Percentiles rank a stretch among this genome's conserved stretches.
These are phyloP conservation scores for Mycena crocata DNA, from an alignment of 768 basidiomycete genomes.

Conservation along the genomic window DNA sequence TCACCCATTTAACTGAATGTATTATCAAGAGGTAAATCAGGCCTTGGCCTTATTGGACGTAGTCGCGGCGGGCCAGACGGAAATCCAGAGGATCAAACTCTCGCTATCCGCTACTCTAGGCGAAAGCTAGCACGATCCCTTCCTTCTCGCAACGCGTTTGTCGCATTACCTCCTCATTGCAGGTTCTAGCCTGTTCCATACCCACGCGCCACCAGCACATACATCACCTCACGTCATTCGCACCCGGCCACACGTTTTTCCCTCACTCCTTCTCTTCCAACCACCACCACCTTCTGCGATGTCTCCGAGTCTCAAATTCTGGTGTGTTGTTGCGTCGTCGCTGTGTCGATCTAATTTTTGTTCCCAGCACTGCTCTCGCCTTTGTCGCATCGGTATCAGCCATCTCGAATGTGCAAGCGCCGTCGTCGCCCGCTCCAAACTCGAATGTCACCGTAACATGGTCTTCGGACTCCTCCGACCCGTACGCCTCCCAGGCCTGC, in stretches of 20 bases:
- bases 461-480: slow-evolving; percentile 24
- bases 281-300: slow-evolving; percentile 21
- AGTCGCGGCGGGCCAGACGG: too few species aligned
- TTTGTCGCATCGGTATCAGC: slow-evolving; percentile 6
- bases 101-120: too few species aligned
- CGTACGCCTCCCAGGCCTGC: slow-evolving; percentile 3
- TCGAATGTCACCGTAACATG: slow-evolving; percentile 23
- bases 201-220: not conserved
- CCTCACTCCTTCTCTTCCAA: not conserved
- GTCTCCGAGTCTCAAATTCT: not conserved
- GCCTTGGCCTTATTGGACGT: too few species aligned
- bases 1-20: too few species aligned
- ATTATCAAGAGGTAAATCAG: too few species aligned
- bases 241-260: slow-evolving; percentile 1
- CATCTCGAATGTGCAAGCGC: slow-evolving; percentile 14
- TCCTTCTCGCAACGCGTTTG: not conserved
- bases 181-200: slow-evolving; percentile 1
- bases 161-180: slow-evolving; percentile 16
- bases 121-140: too few species aligned
- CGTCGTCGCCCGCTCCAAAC: not conserved
- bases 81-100: too few species aligned
- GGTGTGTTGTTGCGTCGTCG: not conserved
- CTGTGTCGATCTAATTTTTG: not conserved
- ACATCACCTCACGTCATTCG: not conserved
- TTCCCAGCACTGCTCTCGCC: slow-evolving; percentile 6